Evolutionary conservation across 2,329 filamentous ascomycete genomes (phyloP), one percentile per base, ranked within the genome.

Genomic region (Metarhizium guizhouense): DNA sequence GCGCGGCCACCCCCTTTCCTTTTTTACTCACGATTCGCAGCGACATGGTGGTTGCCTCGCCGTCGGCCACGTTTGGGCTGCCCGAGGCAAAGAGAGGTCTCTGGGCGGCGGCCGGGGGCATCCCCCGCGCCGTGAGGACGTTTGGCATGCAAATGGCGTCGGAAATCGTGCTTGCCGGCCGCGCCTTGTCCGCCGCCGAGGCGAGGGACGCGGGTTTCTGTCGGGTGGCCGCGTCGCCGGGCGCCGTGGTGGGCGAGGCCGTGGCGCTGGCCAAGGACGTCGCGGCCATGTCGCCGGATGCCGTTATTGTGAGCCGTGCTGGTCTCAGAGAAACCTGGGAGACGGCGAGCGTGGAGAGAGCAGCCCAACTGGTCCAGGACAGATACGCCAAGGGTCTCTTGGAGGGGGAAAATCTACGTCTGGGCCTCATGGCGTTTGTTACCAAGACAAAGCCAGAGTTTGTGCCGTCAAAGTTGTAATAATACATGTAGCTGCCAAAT

Each of bases 41-140:
- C 57, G 78, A 81, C 59, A 69, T 83, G 63, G 75, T 81, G 4
- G 70, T 82, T 8, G 79, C 79, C 2, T 74, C 76, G 0, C 74
- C 77, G 1, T 72, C 70, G 4, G 78, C 79, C 5, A 74, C 68
- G 0, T 82, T 82, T 56, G 76, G 72, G 1, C 70, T 82, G 8
- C 78, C 79, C 10, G 79, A 82, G 65, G 78, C 76, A 3, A 73
- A 76, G 54, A 73, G 78, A 18, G 79, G 79, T n/a, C 72, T 82
- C 36, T 79, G 74, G 40, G 77, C 79, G 1, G 77, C 70, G 5
- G 79, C 77, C 1, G 79, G 79, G 5, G 77, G 77, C 10, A 70
- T 81, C 7, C 73, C 78, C 3, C 72, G 79, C 18, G 68, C 81
- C 8, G 75, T 79, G 3, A 73, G 76, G 34, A 77, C 58, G 4